Conservation (phyloP, 176 grass and related monocot genomes). For the Zoysia japonica region DNA sequence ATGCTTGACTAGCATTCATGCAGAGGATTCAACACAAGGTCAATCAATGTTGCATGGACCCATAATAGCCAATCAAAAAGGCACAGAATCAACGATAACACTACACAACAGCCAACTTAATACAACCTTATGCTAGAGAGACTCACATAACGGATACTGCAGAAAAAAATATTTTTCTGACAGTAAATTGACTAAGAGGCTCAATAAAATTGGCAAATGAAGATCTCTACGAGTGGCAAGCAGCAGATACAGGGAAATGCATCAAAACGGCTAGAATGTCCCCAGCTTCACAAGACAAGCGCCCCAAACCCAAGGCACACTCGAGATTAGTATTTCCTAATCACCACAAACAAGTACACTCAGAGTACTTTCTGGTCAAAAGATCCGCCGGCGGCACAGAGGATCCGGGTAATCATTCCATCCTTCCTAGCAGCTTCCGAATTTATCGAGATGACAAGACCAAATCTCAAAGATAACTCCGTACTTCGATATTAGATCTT, state of each 20-base stretch:
- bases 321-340: conserved; percentile 16
- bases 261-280: conserved; percentile 50
- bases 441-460: conserved; percentile 28
- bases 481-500: conserved; percentile 40
- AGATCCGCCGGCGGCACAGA: conserved; percentile 37
- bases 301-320: conserved; percentile 27
- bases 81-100: conserved; percentile 20
- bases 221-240: not conserved
- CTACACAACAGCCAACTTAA: conserved; percentile 7
- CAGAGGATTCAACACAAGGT: conserved; percentile 34
- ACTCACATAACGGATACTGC: conserved; percentile 5
- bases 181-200: not conserved
- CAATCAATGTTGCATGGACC: conserved; percentile 29
- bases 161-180: conserved; percentile 9
- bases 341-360: conserved; percentile 42
- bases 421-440: conserved; percentile 55
- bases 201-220: not conserved
- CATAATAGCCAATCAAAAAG: conserved; percentile 37
- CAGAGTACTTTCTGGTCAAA: conserved; percentile 53
- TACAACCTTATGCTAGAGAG: not conserved
- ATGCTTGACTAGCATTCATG: conserved; percentile 40
- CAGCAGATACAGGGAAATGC: conserved; percentile 24
- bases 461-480: conserved; percentile 38
- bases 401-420: conserved; percentile 42
- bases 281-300: conserved; percentile 38